A percentile compares a stretch with the other conserved stretches of the same genome.
Evolutionary conservation across 2,329 filamentous ascomycete species (phyloP).

Genomic region (Penicillium sp.): DNA sequence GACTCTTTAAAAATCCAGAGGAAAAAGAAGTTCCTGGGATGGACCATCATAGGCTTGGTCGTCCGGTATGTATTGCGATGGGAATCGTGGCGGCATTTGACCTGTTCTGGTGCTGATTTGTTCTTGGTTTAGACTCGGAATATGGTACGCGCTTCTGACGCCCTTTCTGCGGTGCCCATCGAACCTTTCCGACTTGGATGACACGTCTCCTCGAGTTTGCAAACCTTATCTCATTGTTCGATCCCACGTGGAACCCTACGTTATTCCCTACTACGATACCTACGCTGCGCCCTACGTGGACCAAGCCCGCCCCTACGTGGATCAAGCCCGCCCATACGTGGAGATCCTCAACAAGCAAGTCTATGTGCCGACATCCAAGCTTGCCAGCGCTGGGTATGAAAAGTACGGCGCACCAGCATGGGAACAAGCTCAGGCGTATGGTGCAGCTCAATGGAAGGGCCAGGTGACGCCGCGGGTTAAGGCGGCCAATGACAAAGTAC

Average conservation of each 20-base stretch:
- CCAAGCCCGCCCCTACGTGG: conserved; percentile 70
- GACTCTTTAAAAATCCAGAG: conserved; percentile 12
- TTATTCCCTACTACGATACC: conserved; percentile 79
- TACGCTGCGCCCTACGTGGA: conserved; percentile 85
- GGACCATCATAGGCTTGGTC: conserved; percentile 36
- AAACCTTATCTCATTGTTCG: conserved; percentile 71
- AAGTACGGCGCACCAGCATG: conserved; percentile 75
- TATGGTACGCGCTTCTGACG: conserved; percentile 84
- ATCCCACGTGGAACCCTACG: conserved; percentile 68
- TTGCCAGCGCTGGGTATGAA: conserved; percentile 60
- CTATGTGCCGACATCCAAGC: conserved; percentile 65
- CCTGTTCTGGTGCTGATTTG: conserved; percentile 4
- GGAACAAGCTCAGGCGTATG: conserved; percentile 65
- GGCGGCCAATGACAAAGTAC: conserved; percentile 61
- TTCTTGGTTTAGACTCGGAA: conserved; percentile 59
- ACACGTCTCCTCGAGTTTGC: conserved; percentile 74
- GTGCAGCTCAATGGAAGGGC: conserved; percentile 73
- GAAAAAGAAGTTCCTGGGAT: conserved; percentile 28
- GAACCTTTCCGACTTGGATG: conserved; percentile 64
- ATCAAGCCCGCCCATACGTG: conserved; percentile 71
- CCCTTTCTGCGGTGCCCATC: conserved; percentile 80
- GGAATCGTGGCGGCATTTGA: background rate
- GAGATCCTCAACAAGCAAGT: conserved; percentile 58
- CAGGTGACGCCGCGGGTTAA: conserved; percentile 72
- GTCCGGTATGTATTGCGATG: conserved; percentile 32